Conservation (phyloP, 2,329 filamentous ascomycete species). For the Parastagonospora avenae region DNA sequence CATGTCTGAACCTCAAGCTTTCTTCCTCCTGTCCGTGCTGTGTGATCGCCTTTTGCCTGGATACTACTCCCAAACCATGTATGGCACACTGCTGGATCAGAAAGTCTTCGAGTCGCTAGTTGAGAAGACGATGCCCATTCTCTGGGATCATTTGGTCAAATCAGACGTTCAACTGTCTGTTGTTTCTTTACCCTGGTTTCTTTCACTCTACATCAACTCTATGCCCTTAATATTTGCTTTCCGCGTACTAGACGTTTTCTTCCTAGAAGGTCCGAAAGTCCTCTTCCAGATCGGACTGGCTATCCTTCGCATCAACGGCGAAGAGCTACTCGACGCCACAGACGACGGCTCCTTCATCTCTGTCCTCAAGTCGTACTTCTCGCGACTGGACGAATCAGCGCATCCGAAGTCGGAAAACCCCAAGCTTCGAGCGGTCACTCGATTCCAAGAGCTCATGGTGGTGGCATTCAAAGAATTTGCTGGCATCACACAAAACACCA, state of each 20-base stretch:
- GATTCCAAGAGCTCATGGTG: conserved; percentile 98
- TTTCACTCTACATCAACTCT: conserved; percentile 98
- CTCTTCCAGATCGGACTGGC: conserved; percentile 95
- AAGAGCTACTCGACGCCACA: conserved; percentile 88
- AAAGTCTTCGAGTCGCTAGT: conserved; percentile 97
- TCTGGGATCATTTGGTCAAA: conserved; percentile 98
- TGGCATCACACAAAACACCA: conserved; percentile 89
- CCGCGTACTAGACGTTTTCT: conserved; percentile 95
- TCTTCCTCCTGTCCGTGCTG: conserved; percentile 87
- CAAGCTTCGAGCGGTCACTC: conserved; percentile 89
- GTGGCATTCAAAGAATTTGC: conserved; percentile 99
- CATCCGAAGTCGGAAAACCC: conserved; percentile 95
- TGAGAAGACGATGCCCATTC: conserved; percentile 97
- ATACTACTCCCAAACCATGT: conserved; percentile 99
- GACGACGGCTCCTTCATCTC: conserved; percentile 98
- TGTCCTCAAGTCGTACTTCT: conserved; percentile 92
- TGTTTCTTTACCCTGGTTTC: conserved; percentile 95
- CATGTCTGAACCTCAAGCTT: conserved; percentile 95
- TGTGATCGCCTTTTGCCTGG: conserved; percentile 93
- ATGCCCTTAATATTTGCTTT: conserved; percentile 99
- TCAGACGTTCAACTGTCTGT: conserved; percentile 97
- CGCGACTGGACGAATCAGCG: conserved; percentile 89
- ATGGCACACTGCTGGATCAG: conserved; percentile 94
- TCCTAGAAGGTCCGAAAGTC: conserved; percentile 96
- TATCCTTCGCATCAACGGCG: conserved; percentile 96